These are phyloP conservation scores for Gymnopilus junonius DNA, from an alignment of 768 basidiomycete genomes.

Conservation along the genomic window DNA sequence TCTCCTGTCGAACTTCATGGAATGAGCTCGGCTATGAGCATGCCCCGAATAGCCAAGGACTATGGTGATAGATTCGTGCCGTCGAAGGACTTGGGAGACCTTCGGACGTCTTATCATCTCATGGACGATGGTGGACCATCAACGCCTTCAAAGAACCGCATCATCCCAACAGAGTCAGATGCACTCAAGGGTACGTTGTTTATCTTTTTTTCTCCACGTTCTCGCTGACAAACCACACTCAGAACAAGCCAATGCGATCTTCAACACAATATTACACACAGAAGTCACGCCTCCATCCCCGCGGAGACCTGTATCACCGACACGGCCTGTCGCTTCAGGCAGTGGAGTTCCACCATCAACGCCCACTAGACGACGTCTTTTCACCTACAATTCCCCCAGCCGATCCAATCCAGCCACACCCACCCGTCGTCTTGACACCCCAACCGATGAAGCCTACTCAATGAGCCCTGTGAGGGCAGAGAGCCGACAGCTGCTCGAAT, in stretches of 20 bases:
- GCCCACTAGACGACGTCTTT: conserved; percentile 64
- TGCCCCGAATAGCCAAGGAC: conserved; percentile 40
- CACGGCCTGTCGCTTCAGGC: conserved; percentile 47
- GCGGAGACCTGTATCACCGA: conserved; percentile 63
- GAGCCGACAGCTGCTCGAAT: conserved; percentile 81
- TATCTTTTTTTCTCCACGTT: background rate
- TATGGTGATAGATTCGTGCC: conserved; percentile 76
- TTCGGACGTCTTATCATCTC: conserved; percentile 71
- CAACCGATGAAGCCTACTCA: conserved; percentile 88
- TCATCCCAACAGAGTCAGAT: conserved; percentile 72
- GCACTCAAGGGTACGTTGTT: conserved; percentile 67
- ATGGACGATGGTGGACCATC: conserved; percentile 59
- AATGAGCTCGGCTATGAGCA: conserved; percentile 6
- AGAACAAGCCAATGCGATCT: conserved; percentile 88
- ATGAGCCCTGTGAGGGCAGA: conserved; percentile 88
- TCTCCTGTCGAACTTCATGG: conserved; percentile 21
- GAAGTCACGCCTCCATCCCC: conserved; percentile 79
- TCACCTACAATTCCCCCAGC: conserved; percentile 70
- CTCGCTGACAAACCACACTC: background rate
- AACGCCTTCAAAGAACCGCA: conserved; percentile 63
- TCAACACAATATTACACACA: conserved; percentile 75
- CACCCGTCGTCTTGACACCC: conserved; percentile 71
- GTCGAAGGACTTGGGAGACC: conserved; percentile 62
- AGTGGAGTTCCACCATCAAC: conserved; percentile 48
- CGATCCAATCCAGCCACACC: conserved; percentile 61